Percentiles rank a stretch among this genome's conserved stretches.
Conservation (phyloP, 169 alveolate species). For the Plasmodium gaboni region DNA sequence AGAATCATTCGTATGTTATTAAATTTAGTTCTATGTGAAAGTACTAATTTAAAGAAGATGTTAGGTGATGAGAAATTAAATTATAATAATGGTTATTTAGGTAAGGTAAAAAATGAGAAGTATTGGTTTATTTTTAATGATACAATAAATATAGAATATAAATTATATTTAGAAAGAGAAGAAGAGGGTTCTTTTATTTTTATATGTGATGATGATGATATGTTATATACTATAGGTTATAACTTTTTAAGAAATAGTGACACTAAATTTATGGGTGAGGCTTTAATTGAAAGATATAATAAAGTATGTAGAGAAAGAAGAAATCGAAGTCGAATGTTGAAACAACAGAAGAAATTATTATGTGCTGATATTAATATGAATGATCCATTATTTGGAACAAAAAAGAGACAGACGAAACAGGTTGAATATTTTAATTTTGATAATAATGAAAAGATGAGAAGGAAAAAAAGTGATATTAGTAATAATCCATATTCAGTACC, state of each 20-base stretch:
- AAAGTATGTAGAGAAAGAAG: conserved; percentile 70
- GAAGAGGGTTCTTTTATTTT: conserved; percentile 55
- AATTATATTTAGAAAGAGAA: conserved; percentile 67
- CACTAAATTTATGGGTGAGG: conserved; percentile 46
- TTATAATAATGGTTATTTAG: conserved; percentile 49
- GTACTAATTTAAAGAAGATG: conserved; percentile 62
- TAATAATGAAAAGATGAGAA: conserved; percentile 29
- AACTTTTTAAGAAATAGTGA: conserved; percentile 16
- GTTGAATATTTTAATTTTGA: conserved; percentile 59
- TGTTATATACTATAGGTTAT: conserved; percentile 43
- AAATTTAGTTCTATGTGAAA: conserved; percentile 66
- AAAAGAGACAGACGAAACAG: conserved; percentile 67
- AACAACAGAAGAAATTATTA: conserved; percentile 50
- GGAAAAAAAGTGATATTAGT: conserved; percentile 28
- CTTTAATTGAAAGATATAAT: conserved; percentile 42
- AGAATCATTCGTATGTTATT: conserved; percentile 55
- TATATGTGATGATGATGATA: conserved; percentile 67
- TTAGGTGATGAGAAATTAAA: conserved; percentile 8
- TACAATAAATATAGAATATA: conserved; percentile 44
- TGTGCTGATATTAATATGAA: conserved; percentile 22
- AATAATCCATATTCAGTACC: conserved; percentile 63
- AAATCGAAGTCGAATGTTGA: conserved; percentile 60
- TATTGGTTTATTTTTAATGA: conserved; percentile 73
- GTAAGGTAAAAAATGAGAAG: conserved; percentile 42
- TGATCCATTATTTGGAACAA: conserved; percentile 15